phyloP scores from a whole-genome alignment of 1,139 yeast species.

The Pichia sp. region DNA sequence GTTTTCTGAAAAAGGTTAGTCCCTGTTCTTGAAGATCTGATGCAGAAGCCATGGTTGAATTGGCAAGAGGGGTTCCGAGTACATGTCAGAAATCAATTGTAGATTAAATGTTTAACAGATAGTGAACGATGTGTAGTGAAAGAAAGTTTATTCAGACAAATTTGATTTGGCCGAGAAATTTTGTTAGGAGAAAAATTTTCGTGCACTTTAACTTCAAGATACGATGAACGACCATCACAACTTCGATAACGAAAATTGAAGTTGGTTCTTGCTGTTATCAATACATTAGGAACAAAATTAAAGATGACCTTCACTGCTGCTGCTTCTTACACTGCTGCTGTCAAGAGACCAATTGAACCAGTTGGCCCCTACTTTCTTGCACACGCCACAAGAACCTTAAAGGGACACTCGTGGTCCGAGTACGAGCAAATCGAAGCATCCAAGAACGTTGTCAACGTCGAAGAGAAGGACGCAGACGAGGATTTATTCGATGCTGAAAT shows the following conservation, averaged over 20 bases:
- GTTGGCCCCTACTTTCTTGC: conserved; percentile 95
- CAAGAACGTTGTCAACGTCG: conserved; percentile 72
- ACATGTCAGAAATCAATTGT: too few relatives aligned
- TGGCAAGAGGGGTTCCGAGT: not conserved
- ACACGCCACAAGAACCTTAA: conserved; percentile 91
- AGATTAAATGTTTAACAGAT: too few relatives aligned
- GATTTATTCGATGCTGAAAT: conserved; percentile 66
- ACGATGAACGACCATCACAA: too few relatives aligned
- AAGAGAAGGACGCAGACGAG: conserved; percentile 67
- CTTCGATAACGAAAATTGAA: too few relatives aligned
- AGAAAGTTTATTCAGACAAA: too few relatives aligned
- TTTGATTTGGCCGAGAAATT: too few relatives aligned
- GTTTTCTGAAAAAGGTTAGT: conserved; percentile 48
- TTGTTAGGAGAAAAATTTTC: too few relatives aligned
- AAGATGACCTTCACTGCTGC: conserved; percentile 37
- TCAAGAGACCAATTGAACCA: conserved; percentile 89
- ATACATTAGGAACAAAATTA: not conserved
- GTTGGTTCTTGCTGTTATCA: too few relatives aligned
- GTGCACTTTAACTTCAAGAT: too few relatives aligned
- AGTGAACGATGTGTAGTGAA: too few relatives aligned
- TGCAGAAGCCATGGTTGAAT: conserved; percentile 9
- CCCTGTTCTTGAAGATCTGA: conserved; percentile 13
- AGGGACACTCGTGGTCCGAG: conserved; percentile 99
- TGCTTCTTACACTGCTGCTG: conserved; percentile 52
- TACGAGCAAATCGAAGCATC: conserved; percentile 92